Evolutionary conservation across 2,329 filamentous ascomycete species (phyloP), one percentile per base, ranked within the genome.

Genomic region (Sporothrix curviconia): DNA sequence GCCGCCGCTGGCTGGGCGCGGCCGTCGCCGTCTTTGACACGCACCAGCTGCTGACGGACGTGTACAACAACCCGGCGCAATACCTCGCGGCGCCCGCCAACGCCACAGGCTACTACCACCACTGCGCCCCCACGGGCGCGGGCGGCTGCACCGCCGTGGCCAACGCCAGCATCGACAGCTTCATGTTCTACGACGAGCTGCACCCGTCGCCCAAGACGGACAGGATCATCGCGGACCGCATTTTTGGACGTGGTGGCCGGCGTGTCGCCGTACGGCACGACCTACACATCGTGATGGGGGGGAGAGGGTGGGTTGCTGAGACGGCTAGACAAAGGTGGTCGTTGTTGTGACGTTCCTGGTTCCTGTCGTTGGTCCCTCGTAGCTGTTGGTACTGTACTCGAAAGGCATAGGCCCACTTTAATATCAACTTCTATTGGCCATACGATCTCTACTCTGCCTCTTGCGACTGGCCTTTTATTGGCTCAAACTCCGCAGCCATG

Each of bases 161-260:
- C 14, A 57, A 74, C 3, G 73, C 75, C 32, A 73, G 75, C 34
- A 69, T 75, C 34, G 80, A 86, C 62, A 83, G 80, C 46, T 92
- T 81, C 67, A 63, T 90, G 67, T 92, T 87, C 86, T 79, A 78
- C 64, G 87, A 92, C 70, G 80, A 84, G 66, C 68, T 92, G 66
- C 89, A 92, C 72, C 86, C 87, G 0, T 84, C 83, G 30, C 78
- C 84, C 70, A 80, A 82, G 70, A 79, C 84, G 7, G 55, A 55
- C 47, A 52, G 37, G 43, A 24, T 61, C 52, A 59, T 62, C 46
- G 59, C 57, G 11, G 17, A 57, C 28, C 15, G 74, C 55, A n/a
- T 78, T 79, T 56, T 64, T 75, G 28, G 70, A 73, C 5, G 70
- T 73, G 14, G 66, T 76, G 3, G 59, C 65, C 0, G 72, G 73